Base-by-base conservation (phyloP, 352 stramenopile species). In the Blastocystis sp. region DNA sequence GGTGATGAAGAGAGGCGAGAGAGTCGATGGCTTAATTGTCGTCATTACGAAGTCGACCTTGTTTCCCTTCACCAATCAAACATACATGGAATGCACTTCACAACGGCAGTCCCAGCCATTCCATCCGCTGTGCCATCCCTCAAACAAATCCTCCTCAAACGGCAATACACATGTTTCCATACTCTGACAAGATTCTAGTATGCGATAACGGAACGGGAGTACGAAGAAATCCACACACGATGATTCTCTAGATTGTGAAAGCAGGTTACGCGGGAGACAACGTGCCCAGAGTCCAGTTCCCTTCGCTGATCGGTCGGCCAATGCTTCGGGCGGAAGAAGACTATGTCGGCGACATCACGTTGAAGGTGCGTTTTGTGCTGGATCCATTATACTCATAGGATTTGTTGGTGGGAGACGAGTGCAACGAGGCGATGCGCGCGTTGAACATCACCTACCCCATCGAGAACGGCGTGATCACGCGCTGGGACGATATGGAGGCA, bases 401-500 rank as follows among this genome's bases (percentile, higher is more conserved):
- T 69, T 43, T 87, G 69, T 97, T 98, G 94, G 96, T 95, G 89
- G 95, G 95, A 42, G 94, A 98, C 87, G 95, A 98, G 87, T 95
- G 94, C 34, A 89, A 74, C 3, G 90, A 87, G 59, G 90, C 90
- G 21, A 88, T 91, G 63, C 81, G 81, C 42, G 89, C 91, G 19
- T 65, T 93, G 6, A 89, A 92, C 28, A 92, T 92, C 77, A 91
- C 78, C 52, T 94, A 94, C 89, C 92, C 92, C 4, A 94, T 98
- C 38, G 94, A 98, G 90, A 97, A 98, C 89, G 95, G 95, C 54
- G 97, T 98, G 76, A 94, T 98, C 11, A 95, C 95, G 90, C 97
- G 97, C 92, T 98, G 95, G 95, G 94, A 97, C 74, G 95, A 98
- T 89, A 98, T 98, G 95, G 93, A 98, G 90, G 94, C 97, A 87